A percentile compares a stretch with the other conserved stretches of the same genome.
Evolutionary conservation across 805 yeast genomes (phyloP).

Genomic region (Kuraishia molischiana): DNA sequence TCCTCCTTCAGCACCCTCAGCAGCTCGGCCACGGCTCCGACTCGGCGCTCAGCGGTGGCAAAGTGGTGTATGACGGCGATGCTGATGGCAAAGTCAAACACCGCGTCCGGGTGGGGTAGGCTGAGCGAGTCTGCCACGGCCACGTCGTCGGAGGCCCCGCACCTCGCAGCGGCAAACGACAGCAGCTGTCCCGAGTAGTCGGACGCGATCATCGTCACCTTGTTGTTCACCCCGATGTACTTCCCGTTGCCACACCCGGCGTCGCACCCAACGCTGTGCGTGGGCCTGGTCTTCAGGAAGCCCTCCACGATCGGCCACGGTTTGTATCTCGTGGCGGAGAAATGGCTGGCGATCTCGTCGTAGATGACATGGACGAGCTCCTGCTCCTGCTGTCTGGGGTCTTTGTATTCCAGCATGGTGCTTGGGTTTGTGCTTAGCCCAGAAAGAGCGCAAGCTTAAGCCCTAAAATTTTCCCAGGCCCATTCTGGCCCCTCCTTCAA

Average conservation of each 20-base stretch:
- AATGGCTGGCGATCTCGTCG: constrained; percentile 86
- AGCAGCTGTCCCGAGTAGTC: constrained; percentile 67
- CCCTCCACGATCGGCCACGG: constrained; percentile 95
- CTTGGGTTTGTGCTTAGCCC: no score
- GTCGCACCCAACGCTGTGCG: constrained; percentile 73
- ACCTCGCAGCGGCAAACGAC: constrained; percentile 42
- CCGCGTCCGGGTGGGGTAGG: constrained; percentile 40
- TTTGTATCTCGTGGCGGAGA: constrained; percentile 87
- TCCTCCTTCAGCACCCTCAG: constrained; percentile 40
- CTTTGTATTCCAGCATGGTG: no score
- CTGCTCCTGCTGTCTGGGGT: constrained; percentile 56
- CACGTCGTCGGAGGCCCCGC: constrained; percentile 32
- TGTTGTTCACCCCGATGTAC: constrained; percentile 62
- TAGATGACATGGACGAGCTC: constrained; percentile 85
- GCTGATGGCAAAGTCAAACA: constrained; percentile 76
- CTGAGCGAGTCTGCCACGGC: constrained; percentile 74
- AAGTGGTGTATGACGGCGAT: constrained; percentile 96
- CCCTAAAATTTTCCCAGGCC: no score
- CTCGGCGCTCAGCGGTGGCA: constrained; percentile 71
- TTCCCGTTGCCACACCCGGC: constrained; percentile 98
- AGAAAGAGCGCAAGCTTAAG: no score
- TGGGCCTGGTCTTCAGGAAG: constrained; percentile 39
- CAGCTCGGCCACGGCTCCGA: constrained; percentile 65
- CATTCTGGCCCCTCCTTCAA: no score
- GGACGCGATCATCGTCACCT: constrained; percentile 63